Conservation (phyloP, 2,329 filamentous ascomycete genomes). For the Epichloe glyceriae region DNA sequence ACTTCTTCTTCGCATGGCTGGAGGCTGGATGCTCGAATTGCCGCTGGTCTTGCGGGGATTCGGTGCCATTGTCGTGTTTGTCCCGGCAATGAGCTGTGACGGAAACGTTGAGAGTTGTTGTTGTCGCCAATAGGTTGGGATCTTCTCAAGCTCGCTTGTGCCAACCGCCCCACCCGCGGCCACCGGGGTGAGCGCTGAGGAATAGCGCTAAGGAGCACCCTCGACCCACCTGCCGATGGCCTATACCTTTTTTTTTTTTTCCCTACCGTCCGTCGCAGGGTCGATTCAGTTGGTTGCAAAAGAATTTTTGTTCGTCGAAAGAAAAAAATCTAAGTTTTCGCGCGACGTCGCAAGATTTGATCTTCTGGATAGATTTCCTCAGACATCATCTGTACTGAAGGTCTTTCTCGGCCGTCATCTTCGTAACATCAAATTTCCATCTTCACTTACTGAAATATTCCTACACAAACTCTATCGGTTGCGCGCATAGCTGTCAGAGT, state of each 20-base stretch:
- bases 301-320: background rate
- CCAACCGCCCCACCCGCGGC: too few relatives aligned
- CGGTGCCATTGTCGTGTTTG: constrained; percentile 25
- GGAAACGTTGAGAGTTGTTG: constrained; percentile 8
- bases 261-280: background rate
- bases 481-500: background rate
- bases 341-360: background rate
- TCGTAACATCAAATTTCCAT: too few relatives aligned
- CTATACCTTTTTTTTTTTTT: background rate
- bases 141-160: too few relatives aligned
- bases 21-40: constrained; percentile 36
- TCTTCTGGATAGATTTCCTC: background rate
- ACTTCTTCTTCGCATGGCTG: constrained; percentile 40
- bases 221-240: background rate
- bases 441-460: too few relatives aligned
- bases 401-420: background rate
- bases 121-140: too few relatives aligned
- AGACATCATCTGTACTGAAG: background rate
- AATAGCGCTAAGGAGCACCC: background rate
- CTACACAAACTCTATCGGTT: background rate
- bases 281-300: background rate
- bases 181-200: background rate
- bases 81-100: constrained; percentile 4
- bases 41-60: constrained; percentile 15
- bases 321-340: background rate